Conservation (phyloP, 139 green algal genomes). For the Picochlorum costavermella region DNA sequence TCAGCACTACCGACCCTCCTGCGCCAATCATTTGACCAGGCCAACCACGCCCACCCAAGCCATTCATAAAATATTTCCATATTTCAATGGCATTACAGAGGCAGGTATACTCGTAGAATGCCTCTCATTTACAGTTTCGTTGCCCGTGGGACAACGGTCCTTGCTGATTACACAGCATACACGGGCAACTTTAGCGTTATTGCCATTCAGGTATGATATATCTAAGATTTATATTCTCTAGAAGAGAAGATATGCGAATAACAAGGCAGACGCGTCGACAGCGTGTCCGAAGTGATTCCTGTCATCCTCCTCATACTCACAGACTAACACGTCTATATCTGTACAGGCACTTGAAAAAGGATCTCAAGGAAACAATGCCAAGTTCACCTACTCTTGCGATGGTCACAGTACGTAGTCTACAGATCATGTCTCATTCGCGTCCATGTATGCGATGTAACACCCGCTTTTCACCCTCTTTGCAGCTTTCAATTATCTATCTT, state of each 20-base stretch:
- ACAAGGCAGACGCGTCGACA: neutral
- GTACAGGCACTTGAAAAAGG: slow-evolving; percentile 43
- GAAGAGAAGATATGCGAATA: slow-evolving; percentile 8
- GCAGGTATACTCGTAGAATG: slow-evolving; percentile 32
- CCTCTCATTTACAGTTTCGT: slow-evolving; percentile 80
- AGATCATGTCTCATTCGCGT: neutral
- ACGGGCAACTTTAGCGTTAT: slow-evolving; percentile 88
- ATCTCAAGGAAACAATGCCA: slow-evolving; percentile 39
- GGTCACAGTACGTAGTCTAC: slow-evolving; percentile 24
- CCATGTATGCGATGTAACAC: neutral
- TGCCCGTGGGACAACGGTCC: slow-evolving; percentile 50
- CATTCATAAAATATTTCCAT: no score
- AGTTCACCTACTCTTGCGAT: slow-evolving; percentile 54
- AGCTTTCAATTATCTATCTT: slow-evolving; percentile 41
- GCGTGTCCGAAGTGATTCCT: neutral
- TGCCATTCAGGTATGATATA: slow-evolving; percentile 54
- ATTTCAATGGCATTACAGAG: no score
- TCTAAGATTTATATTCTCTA: slow-evolving; percentile 51
- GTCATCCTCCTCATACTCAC: neutral
- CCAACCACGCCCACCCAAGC: no score
- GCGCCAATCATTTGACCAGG: no score
- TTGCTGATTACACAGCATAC: slow-evolving; percentile 86
- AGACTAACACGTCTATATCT: neutral
- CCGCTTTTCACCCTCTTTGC: neutral
- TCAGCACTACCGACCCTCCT: no score